Conservation (phyloP, 2,329 filamentous ascomycete genomes). For the Akanthomyces dipterigenus region DNA sequence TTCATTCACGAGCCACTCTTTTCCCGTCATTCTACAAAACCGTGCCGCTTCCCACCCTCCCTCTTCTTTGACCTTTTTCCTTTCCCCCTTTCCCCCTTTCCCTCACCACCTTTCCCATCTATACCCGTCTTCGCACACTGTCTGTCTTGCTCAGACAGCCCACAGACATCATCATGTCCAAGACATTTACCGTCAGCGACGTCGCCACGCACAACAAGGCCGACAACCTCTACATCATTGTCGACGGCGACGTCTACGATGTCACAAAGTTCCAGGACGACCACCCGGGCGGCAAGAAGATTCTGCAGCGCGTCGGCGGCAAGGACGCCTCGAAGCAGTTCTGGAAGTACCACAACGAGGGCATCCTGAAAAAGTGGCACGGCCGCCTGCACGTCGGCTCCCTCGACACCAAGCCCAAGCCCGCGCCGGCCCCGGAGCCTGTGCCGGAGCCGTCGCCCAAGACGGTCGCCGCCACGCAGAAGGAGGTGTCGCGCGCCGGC, state of each 20-base stretch:
- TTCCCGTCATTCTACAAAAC: slow-evolving; percentile 10
- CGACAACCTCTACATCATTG: slow-evolving; percentile 78
- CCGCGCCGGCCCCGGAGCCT: slow-evolving; percentile 47
- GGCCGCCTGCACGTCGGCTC: slow-evolving; percentile 74
- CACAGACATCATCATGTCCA: slow-evolving; percentile 65
- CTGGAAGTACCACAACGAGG: slow-evolving; percentile 76
- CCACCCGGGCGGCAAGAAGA: slow-evolving; percentile 70
- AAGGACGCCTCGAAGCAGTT: slow-evolving; percentile 63
- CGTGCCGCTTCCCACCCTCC: neutral
- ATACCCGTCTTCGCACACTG: neutral
- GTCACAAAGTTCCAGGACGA: slow-evolving; percentile 82
- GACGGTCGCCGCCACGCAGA: slow-evolving; percentile 28
- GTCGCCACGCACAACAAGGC: slow-evolving; percentile 89
- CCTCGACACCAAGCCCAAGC: slow-evolving; percentile 76
- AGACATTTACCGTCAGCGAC: slow-evolving; percentile 76
- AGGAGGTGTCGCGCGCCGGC: slow-evolving; percentile 31
- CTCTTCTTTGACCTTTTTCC: neutral
- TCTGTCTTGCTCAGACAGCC: slow-evolving; percentile 3
- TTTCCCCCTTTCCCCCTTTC: neutral
- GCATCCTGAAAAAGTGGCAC: slow-evolving; percentile 82
- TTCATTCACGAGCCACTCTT: slow-evolving; percentile 7
- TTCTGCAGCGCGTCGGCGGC: slow-evolving; percentile 55
- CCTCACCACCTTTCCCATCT: neutral
- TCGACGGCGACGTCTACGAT: slow-evolving; percentile 95
- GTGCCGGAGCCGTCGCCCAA: slow-evolving; percentile 30